Base-by-base conservation (phyloP, 1,284 basidiomycete species). In the Paramarasmius palmivorus region DNA sequence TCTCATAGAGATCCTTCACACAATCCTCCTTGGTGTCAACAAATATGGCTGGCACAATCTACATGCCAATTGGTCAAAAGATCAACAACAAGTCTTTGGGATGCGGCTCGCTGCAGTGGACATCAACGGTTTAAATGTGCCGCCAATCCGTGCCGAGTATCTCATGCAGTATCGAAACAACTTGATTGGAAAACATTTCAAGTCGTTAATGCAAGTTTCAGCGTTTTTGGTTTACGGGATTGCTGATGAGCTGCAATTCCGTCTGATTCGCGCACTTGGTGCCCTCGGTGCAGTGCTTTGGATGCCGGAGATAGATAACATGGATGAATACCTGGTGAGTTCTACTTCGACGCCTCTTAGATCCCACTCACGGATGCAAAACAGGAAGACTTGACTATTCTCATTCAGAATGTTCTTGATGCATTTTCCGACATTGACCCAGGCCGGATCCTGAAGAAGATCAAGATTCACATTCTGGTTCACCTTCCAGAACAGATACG, bases 131-230 rank as follows among this genome's bases (percentile, higher is more conserved):
- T 59, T 76, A 0, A 60, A 55, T 0, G 62, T 74, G 4, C 40
- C 71, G 0, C 59, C 74, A n/a, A n/a, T n/a, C 14, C 62, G 61
- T 14, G 71, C 69, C 0, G 36, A 38, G 2, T 77, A 74, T 52
- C 67, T 76, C 8, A 60, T 70, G 29, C 67, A 75, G 46, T 74
- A 75, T 55, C 60, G 59, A 8, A 72, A 72, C 32, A 65, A 61
- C 3, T 59, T 78, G 0, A 69, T 76, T 45, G 73, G 75, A 2
- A 66, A 66, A 26, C 73, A 78, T 25, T 72, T 77, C 54, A 75
- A 76, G 56, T 62, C 59, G 1, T 50, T 79, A 6, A 57, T 59
- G 9, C 75, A 75, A 49, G 45, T 67, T 0, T 63, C 60, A 9
- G 37, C n/a, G n/a, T 59, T 0, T 75, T 76, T 54, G 65, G 68